phyloP scores from a whole-genome alignment of 148 eudicot species.

The Arbutus unedo region DNA sequence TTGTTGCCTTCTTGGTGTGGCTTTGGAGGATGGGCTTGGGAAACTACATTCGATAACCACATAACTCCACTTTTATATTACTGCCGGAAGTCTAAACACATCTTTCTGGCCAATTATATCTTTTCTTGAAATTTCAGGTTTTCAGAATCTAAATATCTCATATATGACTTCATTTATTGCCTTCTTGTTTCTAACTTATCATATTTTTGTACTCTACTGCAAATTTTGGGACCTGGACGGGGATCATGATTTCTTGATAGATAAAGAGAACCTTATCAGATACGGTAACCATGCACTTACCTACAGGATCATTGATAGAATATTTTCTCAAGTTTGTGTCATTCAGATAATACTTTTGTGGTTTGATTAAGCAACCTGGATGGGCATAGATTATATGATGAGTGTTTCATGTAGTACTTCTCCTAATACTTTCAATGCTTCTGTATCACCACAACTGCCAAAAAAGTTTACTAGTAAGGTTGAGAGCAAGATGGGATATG shows the following conservation, averaged over 20 bases:
- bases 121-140: neutral
- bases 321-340: slow-evolving; percentile 74
- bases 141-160: neutral
- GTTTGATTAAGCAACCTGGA: neutral
- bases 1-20: slow-evolving; percentile 13
- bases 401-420: slow-evolving; percentile 6
- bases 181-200: slow-evolving; percentile 8
- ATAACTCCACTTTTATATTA: neutral
- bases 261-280: slow-evolving; percentile 84
- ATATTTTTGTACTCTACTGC: slow-evolving; percentile 48
- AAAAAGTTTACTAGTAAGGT: slow-evolving; percentile 76
- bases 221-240: slow-evolving; percentile 92
- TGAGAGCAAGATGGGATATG: slow-evolving; percentile 97
- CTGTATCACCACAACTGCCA: slow-evolving; percentile 45
- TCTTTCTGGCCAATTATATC: neutral
- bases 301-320: slow-evolving; percentile 79
- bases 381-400: neutral
- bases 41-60: neutral
- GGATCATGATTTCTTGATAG: slow-evolving; percentile 83
- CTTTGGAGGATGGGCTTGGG: neutral
- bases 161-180: neutral
- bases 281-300: slow-evolving; percentile 91
- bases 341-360: slow-evolving; percentile 11
- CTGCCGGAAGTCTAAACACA: neutral
- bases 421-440: neutral